A percentile compares a stretch with the other conserved stretches of the same genome.
These are phyloP conservation scores for Trichophyton mentagrophytes DNA, from an alignment of 2,329 filamentous ascomycete genomes.

Conservation along the genomic window DNA sequence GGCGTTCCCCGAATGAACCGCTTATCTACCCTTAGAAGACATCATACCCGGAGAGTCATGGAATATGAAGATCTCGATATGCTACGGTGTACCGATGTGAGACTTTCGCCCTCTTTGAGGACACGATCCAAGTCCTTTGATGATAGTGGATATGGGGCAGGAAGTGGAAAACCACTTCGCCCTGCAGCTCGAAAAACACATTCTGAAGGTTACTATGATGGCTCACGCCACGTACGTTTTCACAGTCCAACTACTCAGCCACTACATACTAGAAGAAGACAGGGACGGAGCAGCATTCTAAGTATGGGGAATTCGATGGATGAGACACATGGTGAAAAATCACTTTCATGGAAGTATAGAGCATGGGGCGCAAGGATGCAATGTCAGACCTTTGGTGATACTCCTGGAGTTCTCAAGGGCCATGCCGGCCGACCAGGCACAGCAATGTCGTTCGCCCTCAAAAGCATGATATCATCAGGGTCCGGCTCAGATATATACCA, in stretches of 20 bases:
- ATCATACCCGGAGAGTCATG: background rate
- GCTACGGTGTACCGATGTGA: background rate
- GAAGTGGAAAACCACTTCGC: background rate
- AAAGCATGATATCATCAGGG: conserved; percentile 13
- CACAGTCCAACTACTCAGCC: background rate
- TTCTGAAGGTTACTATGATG: background rate
- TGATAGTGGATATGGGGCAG: background rate
- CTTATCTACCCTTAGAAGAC: background rate
- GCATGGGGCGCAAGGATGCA: conserved; percentile 29
- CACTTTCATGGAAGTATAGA: conserved; percentile 20
- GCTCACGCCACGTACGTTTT: background rate
- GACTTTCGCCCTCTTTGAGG: background rate
- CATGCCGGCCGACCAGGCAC: conserved; percentile 26
- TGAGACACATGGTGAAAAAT: background rate
- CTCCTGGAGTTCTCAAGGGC: conserved; percentile 10
- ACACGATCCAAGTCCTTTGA: background rate
- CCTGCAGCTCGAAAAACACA: background rate
- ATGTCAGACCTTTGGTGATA: conserved; percentile 16
- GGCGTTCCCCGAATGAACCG: background rate
- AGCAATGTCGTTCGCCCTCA: conserved; percentile 21
- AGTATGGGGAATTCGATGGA: background rate
- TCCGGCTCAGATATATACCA: conserved; percentile 2
- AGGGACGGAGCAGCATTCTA: background rate
- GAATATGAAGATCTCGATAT: background rate
- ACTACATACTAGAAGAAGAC: background rate